Evolutionary conservation across 495 filamentous ascomycete genomes (phyloP), one percentile per base, ranked within the genome.

Genomic region (Talaromyces adpressus): DNA sequence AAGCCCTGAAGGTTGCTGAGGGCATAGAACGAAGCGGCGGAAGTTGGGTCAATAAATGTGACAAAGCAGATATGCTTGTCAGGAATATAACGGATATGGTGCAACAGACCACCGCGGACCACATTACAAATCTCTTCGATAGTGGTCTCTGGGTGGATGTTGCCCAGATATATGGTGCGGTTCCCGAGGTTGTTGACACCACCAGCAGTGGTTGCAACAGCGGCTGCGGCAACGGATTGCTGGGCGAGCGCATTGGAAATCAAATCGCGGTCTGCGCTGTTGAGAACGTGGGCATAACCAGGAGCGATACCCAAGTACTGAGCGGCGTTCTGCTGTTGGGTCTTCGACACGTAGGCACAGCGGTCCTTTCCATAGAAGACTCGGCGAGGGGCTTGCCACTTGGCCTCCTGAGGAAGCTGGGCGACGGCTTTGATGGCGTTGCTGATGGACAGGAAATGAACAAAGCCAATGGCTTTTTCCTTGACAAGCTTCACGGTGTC

Each of bases 41-140:
- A 94, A 18, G 95, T 98, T 36, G 94, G 94, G 75, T 98, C 94
- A 73, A 98, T 98, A 78, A 98, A 98, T 2, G 94, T 98, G 45
- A 98, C 94, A 68, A 98, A 98, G 81, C 94, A 98, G 68, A 98
- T 98, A 76, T 98, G 94, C 83, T 98, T 98, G 79, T 98, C 94
- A 27, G 94, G 95, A 68, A 98, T 98, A 77, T 97, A 98, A 61
- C 94, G 91, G 75, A 98, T 94, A 74, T 98, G 94, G 73, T 98
- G 94, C 70, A 98, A 80, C 63, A 97, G 80, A 65, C 93, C 93
- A 51, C 93, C 93, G 57, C 93, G 87, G 29, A 97, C 93, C 56
- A 97, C 93, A 69, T 97, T 97, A 80, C 93, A 97, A 73, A 97
- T 97, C 73, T 97, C 94, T 76, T 98, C 94, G 67, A 97, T 93